Evolutionary conservation across 2,329 filamentous ascomycete species (phyloP).

Genomic region (Alternaria gaisen): DNA sequence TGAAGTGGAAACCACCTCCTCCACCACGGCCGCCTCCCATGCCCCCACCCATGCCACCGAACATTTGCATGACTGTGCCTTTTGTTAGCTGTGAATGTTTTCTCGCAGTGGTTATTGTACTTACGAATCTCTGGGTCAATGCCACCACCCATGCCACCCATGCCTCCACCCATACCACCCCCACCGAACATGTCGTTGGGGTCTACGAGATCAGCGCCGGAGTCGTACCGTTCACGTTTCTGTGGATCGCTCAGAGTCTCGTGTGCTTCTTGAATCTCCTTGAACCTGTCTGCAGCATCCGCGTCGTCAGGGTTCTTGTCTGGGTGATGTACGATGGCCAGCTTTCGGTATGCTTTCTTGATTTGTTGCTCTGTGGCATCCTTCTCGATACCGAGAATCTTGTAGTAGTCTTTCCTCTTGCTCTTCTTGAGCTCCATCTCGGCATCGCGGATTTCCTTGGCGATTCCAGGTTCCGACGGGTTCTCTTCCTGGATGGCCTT

Average conservation of each 20-base stretch:
- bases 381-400: conserved; percentile 90
- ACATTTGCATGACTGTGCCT: conserved; percentile 49
- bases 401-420: conserved; percentile 98
- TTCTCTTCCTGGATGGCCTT: conserved; percentile 86
- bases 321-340: conserved; percentile 92
- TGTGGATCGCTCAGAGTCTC: conserved; percentile 93
- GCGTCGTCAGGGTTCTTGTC: conserved; percentile 95
- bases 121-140: conserved; percentile 50
- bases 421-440: conserved; percentile 98
- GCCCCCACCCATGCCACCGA: conserved; percentile 60
- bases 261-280: conserved; percentile 97
- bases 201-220: conserved; percentile 89
- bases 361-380: conserved; percentile 84
- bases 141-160: conserved; percentile 64
- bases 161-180: conserved; percentile 42
- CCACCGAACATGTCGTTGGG: conserved; percentile 84
- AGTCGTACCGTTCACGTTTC: conserved; percentile 92
- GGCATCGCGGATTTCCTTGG: conserved; percentile 85
- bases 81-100: conserved; percentile 10
- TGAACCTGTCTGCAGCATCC: conserved; percentile 88
- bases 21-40: conserved; percentile 55
- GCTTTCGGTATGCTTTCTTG: conserved; percentile 96
- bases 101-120: conserved; percentile 7
- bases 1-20: conserved; percentile 58
- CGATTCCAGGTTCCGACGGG: conserved; percentile 80